phyloP scores from a whole-genome alignment of 1,284 basidiomycete genomes.

The Ganoderma lingzhi region DNA sequence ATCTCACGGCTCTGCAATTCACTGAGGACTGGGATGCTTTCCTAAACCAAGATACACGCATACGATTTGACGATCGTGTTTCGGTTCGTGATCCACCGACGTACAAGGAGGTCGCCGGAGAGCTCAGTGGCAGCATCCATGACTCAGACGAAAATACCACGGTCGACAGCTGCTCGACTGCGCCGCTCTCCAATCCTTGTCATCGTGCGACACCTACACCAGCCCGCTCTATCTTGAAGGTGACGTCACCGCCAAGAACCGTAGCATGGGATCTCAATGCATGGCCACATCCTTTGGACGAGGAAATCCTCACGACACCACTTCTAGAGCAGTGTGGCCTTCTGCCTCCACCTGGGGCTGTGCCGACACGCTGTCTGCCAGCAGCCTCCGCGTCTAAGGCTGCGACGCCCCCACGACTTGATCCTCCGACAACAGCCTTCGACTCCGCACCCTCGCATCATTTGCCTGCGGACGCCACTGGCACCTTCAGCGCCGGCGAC shows the following conservation, averaged over 20 bases:
- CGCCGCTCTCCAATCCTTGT: slow-evolving; percentile 4
- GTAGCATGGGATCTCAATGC: slow-evolving; percentile 22
- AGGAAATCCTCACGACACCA: slow-evolving; percentile 5
- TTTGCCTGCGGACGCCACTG: background rate
- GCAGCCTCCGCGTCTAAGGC: background rate
- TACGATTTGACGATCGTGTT: slow-evolving; percentile 1
- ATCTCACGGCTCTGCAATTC: background rate
- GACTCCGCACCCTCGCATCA: background rate
- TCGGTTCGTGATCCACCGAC: background rate
- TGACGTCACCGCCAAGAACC: slow-evolving; percentile 23
- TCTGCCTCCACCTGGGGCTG: background rate
- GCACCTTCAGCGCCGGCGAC: background rate
- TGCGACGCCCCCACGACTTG: background rate
- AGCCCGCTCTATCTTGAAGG: slow-evolving; percentile 26
- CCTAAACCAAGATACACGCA: background rate
- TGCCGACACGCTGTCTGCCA: background rate
- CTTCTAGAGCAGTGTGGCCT: slow-evolving; percentile 2
- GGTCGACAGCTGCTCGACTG: background rate
- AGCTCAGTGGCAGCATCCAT: background rate
- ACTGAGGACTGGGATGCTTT: background rate
- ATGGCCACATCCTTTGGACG: slow-evolving; percentile 17
- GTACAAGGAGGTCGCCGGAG: background rate
- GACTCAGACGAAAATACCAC: too few species aligned
- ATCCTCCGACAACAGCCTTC: background rate
- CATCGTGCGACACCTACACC: slow-evolving; percentile 7